Evolutionary conservation across 23 red algal species (phyloP).

Genomic region (Agarophyton chilense): DNA sequence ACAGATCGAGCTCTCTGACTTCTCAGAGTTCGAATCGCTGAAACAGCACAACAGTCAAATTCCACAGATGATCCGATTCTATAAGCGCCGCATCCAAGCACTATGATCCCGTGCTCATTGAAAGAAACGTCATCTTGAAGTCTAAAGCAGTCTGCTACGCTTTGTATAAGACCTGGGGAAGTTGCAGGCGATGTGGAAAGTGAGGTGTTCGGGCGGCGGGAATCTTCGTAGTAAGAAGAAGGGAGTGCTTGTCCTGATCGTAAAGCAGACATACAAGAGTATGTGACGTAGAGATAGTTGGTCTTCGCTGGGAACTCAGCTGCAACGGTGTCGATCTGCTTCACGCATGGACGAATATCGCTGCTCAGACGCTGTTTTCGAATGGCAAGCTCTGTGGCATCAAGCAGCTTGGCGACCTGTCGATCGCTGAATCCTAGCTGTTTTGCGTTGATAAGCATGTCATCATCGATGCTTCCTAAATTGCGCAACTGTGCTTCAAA

Average conservation of each 20-base stretch:
- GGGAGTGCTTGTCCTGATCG: neutral
- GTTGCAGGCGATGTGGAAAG: neutral
- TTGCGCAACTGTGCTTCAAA: conserved; percentile 60
- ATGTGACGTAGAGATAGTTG: conserved; percentile 97
- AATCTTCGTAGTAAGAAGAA: neutral
- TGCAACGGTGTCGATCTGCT: conserved; percentile 98
- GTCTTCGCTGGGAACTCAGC: conserved; percentile 98
- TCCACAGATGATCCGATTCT: conserved; percentile 99
- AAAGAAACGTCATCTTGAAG: conserved; percentile 82
- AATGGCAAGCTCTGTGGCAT: conserved; percentile 86
- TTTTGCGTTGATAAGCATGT: conserved; percentile 81
- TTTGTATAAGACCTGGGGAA: neutral
- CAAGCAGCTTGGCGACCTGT: conserved; percentile 79
- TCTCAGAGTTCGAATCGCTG: conserved; percentile 78
- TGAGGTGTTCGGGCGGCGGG: neutral
- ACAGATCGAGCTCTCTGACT: conserved; percentile 77
- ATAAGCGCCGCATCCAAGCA: conserved; percentile 93
- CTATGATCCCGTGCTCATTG: conserved; percentile 85
- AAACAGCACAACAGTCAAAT: conserved; percentile 99
- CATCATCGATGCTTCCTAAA: conserved; percentile 29
- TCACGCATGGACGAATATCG: conserved; percentile 79
- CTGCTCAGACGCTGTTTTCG: conserved; percentile 74
- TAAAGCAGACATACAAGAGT: conserved; percentile 49
- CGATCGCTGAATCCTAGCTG: conserved; percentile 94
- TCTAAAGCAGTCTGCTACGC: neutral